Percentiles rank a stretch among this genome's conserved stretches.
phyloP scores from a whole-genome alignment of 2,329 filamentous ascomycete species.

The Tolypocladium endophyticum region DNA sequence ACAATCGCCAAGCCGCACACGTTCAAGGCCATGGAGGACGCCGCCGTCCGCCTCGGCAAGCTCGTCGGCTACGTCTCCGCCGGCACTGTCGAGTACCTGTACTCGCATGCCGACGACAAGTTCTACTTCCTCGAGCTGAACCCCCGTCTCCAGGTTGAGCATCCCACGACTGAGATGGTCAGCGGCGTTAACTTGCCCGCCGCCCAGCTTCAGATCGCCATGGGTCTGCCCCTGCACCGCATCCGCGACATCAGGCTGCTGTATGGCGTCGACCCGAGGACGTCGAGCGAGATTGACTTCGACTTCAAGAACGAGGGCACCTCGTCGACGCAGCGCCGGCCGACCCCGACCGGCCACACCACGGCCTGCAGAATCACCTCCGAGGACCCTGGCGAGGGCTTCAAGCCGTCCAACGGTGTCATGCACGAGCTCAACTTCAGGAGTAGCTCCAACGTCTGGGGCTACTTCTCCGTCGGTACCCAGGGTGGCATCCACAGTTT shows the following conservation, averaged over 20 bases:
- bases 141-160: constrained; percentile 97
- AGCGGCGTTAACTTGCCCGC: constrained; percentile 94
- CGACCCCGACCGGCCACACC: constrained; percentile 89
- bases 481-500: constrained; percentile 97
- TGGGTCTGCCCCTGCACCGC: constrained; percentile 92
- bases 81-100: constrained; percentile 97
- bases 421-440: constrained; percentile 99
- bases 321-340: constrained; percentile 69
- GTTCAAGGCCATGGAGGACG: constrained; percentile 94
- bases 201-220: constrained; percentile 95
- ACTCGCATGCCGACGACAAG: constrained; percentile 95
- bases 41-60: constrained; percentile 84
- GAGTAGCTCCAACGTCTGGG: constrained; percentile 98
- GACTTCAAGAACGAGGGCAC: constrained; percentile 85
- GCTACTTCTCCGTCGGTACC: constrained; percentile 98
- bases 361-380: constrained; percentile 99
- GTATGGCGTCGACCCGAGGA: constrained; percentile 89
- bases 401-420: constrained; percentile 98
- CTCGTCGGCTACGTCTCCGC: constrained; percentile 97
- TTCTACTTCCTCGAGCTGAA: constrained; percentile 99
- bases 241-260: constrained; percentile 93
- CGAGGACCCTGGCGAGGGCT: constrained; percentile 95
- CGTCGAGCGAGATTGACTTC: constrained; percentile 83
- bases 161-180: constrained; percentile 99
- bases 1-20: constrained; percentile 85